A percentile compares a stretch with the other conserved stretches of the same genome.
These are phyloP conservation scores for Trichoderma simmonsii DNA, from an alignment of 2,329 filamentous ascomycete genomes.

Conservation along the genomic window DNA sequence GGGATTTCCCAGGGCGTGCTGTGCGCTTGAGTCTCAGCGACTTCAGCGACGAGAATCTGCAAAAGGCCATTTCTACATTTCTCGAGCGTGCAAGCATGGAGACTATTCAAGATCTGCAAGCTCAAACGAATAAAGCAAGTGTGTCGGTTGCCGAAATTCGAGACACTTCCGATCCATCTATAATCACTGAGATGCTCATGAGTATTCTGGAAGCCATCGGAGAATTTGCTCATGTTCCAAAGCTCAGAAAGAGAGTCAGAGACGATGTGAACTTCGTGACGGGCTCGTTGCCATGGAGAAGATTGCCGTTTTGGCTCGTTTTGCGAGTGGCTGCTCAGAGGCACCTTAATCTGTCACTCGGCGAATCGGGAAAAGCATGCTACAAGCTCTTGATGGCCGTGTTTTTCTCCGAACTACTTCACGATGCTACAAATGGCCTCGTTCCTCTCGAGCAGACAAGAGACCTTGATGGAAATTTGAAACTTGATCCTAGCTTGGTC, in stretches of 20 bases:
- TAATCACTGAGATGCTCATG: conserved; percentile 16
- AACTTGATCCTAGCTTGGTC: not conserved
- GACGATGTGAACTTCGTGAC: conserved; percentile 40
- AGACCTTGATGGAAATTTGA: too few relatives aligned
- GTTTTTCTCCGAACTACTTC: not conserved
- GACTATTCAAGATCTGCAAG: conserved; percentile 50
- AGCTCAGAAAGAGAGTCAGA: conserved; percentile 55
- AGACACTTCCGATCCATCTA: conserved; percentile 1
- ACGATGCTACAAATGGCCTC: not conserved
- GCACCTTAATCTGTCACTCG: conserved; percentile 32
- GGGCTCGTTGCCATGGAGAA: not conserved
- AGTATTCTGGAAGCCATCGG: conserved; percentile 11
- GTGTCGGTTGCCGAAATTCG: conserved; percentile 54
- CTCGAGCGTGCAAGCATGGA: conserved; percentile 56
- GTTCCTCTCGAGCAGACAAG: not conserved
- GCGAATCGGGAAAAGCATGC: not conserved
- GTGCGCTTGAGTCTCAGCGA: conserved; percentile 41
- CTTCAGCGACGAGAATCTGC: conserved; percentile 39
- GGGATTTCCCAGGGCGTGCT: conserved; percentile 58
- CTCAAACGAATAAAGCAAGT: conserved; percentile 46
- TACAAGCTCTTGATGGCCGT: conserved; percentile 17
- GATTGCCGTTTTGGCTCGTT: conserved; percentile 16
- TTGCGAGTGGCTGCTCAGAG: conserved; percentile 18
- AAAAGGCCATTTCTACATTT: conserved; percentile 47
- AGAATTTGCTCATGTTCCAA: conserved; percentile 30